A percentile compares a stretch with the other conserved stretches of the same genome.
phyloP scores from a whole-genome alignment of 164 flowering plant species.

The Dillenia turbinata region DNA sequence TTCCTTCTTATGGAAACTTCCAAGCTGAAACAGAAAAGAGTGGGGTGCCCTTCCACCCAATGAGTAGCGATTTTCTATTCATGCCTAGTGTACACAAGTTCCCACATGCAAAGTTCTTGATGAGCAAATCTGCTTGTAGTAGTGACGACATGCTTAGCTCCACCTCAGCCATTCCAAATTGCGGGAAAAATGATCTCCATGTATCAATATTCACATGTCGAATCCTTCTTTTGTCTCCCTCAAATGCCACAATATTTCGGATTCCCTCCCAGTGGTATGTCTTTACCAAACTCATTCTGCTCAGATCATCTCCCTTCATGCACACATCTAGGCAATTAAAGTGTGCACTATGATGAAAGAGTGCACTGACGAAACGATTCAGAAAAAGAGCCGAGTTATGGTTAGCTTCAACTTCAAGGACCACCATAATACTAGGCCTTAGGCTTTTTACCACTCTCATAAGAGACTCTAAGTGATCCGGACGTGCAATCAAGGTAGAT shows the following conservation, averaged over 20 bases:
- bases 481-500: slow-evolving; percentile 21
- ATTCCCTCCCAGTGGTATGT: slow-evolving; percentile 29
- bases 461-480: slow-evolving; percentile 23
- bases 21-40: slow-evolving; percentile 42
- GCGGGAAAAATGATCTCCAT: slow-evolving; percentile 49
- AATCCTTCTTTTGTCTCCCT: slow-evolving; percentile 42
- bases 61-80: slow-evolving; percentile 33
- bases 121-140: slow-evolving; percentile 40
- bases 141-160: slow-evolving; percentile 36
- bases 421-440: slow-evolving; percentile 42
- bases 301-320: slow-evolving; percentile 25
- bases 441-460: slow-evolving; percentile 42
- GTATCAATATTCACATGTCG: slow-evolving; percentile 37
- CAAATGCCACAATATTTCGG: slow-evolving; percentile 38
- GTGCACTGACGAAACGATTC: slow-evolving; percentile 42
- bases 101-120: slow-evolving; percentile 26
- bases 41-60: slow-evolving; percentile 67
- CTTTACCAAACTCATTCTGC: slow-evolving; percentile 24
- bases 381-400: slow-evolving; percentile 40
- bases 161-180: slow-evolving; percentile 44
- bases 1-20: slow-evolving; percentile 22
- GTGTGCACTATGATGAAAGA: slow-evolving; percentile 43
- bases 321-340: slow-evolving; percentile 40
- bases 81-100: slow-evolving; percentile 34
- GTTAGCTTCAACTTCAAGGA: slow-evolving; percentile 47